These are phyloP conservation scores for Gloeopeniophorella convolvens DNA, from an alignment of 768 basidiomycete species.

Conservation along the genomic window DNA sequence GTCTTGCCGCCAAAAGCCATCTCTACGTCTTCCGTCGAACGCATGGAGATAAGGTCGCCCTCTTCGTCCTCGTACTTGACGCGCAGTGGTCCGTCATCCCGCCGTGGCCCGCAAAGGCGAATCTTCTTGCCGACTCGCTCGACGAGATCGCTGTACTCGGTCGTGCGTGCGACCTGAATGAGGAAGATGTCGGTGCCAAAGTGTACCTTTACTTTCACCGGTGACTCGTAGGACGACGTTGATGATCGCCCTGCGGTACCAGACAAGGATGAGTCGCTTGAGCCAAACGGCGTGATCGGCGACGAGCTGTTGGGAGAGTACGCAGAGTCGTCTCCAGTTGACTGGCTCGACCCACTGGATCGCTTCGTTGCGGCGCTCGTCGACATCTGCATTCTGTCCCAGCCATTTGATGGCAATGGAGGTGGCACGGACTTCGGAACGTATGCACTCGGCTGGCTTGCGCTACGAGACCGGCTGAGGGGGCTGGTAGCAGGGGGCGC, in stretches of 20 bases:
- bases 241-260: constrained; percentile 44
- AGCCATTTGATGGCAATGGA: constrained; percentile 40
- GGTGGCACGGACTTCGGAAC: constrained; percentile 53
- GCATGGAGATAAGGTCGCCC: constrained; percentile 82
- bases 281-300: constrained; percentile 88
- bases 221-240: constrained; percentile 46
- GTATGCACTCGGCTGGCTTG: constrained; percentile 74
- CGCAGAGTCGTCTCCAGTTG: constrained; percentile 74
- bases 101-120: constrained; percentile 75
- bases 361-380: constrained; percentile 49
- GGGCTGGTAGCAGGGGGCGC: constrained; percentile 23
- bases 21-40: constrained; percentile 88
- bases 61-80: constrained; percentile 92
- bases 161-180: constrained; percentile 76
- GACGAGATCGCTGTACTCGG: constrained; percentile 77
- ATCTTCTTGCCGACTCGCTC: constrained; percentile 93
- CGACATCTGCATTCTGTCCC: constrained; percentile 43
- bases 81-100: constrained; percentile 73
- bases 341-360: constrained; percentile 80
- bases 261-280: constrained; percentile 73
- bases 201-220: constrained; percentile 90
- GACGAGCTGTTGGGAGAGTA: constrained; percentile 81
- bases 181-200: constrained; percentile 95
- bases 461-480: constrained; percentile 59
- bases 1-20: constrained; percentile 89